Evolutionary conservation across 2,329 filamentous ascomycete species (phyloP).

Genomic region (Davidsoniella eucalypti): DNA sequence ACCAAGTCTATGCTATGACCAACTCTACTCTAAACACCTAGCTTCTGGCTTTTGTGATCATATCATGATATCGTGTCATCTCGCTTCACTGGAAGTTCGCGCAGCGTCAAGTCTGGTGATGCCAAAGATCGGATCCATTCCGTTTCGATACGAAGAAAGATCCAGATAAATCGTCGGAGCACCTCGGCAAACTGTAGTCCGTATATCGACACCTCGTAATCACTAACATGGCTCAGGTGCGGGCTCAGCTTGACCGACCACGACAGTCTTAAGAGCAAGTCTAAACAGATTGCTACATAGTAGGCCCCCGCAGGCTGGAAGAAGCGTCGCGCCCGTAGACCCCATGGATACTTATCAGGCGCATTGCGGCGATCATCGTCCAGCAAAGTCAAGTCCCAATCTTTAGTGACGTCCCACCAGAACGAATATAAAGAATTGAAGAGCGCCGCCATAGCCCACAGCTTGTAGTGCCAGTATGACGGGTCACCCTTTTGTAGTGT

Average conservation of each 20-base stretch:
- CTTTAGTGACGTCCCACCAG: slow-evolving; percentile 93
- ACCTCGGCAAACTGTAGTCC: slow-evolving; percentile 77
- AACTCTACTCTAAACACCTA: not conserved
- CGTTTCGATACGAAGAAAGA: slow-evolving; percentile 87
- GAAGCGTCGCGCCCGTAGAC: slow-evolving; percentile 56
- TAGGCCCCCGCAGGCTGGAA: slow-evolving; percentile 62
- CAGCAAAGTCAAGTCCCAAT: slow-evolving; percentile 89
- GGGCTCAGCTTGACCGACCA: slow-evolving; percentile 82
- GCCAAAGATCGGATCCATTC: slow-evolving; percentile 60
- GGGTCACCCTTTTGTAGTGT: slow-evolving; percentile 49
- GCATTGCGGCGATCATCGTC: slow-evolving; percentile 38
- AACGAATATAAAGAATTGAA: slow-evolving; percentile 90
- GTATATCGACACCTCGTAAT: slow-evolving; percentile 80
- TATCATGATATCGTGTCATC: slow-evolving; percentile 19
- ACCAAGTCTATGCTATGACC: too few relatives aligned
- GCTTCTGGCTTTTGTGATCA: not conserved
- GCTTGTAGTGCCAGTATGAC: slow-evolving; percentile 28
- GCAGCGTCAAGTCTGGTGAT: slow-evolving; percentile 57
- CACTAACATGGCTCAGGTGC: slow-evolving; percentile 66
- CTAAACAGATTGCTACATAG: slow-evolving; percentile 63
- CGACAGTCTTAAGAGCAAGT: slow-evolving; percentile 70
- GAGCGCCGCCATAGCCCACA: slow-evolving; percentile 57
- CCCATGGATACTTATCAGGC: slow-evolving; percentile 50
- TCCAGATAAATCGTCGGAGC: slow-evolving; percentile 83
- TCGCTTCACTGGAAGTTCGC: slow-evolving; percentile 49